phyloP scores from a whole-genome alignment of 1,284 basidiomycete genomes.

The Heterobasidion irregulare region DNA sequence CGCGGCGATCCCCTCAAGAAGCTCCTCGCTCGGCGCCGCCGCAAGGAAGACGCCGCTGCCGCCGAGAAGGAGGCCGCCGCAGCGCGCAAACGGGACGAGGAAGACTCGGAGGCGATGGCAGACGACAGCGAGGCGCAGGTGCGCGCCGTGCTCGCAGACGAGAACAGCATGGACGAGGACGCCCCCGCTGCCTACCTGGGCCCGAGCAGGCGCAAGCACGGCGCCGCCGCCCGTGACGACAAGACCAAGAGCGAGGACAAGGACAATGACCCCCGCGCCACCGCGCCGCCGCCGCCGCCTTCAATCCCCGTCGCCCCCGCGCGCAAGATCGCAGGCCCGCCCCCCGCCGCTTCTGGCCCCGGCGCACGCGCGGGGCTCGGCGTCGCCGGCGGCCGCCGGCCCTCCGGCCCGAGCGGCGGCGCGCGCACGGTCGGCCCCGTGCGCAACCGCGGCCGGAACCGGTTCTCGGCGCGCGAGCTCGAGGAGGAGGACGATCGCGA shows the following conservation, averaged over 20 bases:
- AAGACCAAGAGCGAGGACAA: too few species aligned
- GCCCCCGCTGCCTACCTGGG: too few species aligned
- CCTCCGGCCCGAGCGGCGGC: slow-evolving; percentile 50
- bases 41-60: slow-evolving; percentile 24
- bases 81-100: slow-evolving; percentile 18
- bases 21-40: slow-evolving; percentile 45
- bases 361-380: background rate
- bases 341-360: background rate
- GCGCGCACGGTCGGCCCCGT: slow-evolving; percentile 35
- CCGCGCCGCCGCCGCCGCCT: slow-evolving; percentile 10
- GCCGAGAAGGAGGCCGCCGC: slow-evolving; percentile 17
- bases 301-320: slow-evolving; percentile 12
- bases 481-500: slow-evolving; percentile 35
- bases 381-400: slow-evolving; percentile 19
- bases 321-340: slow-evolving; percentile 13
- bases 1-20: slow-evolving; percentile 71
- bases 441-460: slow-evolving; percentile 22
- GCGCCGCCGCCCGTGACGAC: too few species aligned
- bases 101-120: slow-evolving; percentile 25
- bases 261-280: too few species aligned
- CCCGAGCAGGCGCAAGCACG: too few species aligned
- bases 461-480: slow-evolving; percentile 37
- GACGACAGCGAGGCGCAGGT: slow-evolving; percentile 21
- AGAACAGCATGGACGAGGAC: slow-evolving; percentile 16
- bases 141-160: slow-evolving; percentile 13